Base-by-base conservation (phyloP, 768 basidiomycete species). In the Boletus pseudo-olivaceus region DNA sequence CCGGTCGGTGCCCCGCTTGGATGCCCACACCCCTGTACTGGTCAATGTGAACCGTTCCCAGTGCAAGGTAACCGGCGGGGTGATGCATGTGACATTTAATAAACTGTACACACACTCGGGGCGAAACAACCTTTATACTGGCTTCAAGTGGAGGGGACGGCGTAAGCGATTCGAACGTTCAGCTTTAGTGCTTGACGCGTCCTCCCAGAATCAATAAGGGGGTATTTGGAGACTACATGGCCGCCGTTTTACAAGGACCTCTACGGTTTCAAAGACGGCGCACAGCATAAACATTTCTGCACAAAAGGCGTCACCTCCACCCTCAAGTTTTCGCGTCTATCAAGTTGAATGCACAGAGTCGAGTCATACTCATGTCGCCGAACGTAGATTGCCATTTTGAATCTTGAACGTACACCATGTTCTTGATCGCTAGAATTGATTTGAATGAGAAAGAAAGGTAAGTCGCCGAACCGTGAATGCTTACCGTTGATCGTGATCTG, bases 241-340 rank as follows among this genome's bases (percentile, higher is more conserved):
- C 29, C 43, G 6, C 19, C 14, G 7, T 19, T 29, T 14, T 32
- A 33, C 30, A 5, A 23, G 1, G 20, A 9, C 20, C 20, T 46
- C 15, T 46, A 23, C 29, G 30, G 4, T 19, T 15, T 33, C 32
- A 14, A 11, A 9, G 19, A 91, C 62, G 88, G 90, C 8, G 73
- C 87, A 0, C 90, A 93, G 65, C 65, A 79, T 48, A 87, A 87
- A 20, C 45, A 46, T 20, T 20, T 45, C 8, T 23, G 15, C 26
- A 17, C 8, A 26, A 4, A 42, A 26, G 8, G 26, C 15, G 2
- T 30, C 43, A 11, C 29, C 17, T 27, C 26, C 34, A n/a, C 23
- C 29, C n/a, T 12, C 0, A 11, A 12, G 7, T 7, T 29, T 12
- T 30, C 26, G 29, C 29, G 43, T 4, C 7, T n/a, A 30, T n/a